phyloP scores from a whole-genome alignment of 1,284 basidiomycete species.

The Apiotrichum mycotoxinovorans region DNA sequence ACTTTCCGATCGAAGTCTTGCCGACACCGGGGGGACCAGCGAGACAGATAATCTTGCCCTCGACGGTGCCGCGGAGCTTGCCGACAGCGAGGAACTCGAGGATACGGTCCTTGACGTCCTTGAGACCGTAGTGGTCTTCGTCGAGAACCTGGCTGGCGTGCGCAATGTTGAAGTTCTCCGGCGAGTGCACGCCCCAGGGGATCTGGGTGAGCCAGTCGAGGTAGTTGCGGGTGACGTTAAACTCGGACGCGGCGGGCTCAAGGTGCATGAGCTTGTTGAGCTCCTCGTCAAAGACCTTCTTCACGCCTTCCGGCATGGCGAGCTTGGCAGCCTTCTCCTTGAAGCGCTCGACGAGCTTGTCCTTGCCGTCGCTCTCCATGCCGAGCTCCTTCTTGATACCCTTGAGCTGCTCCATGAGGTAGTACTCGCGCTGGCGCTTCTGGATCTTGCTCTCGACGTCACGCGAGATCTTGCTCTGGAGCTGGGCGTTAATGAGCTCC shows the following conservation, averaged over 20 bases:
- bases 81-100: conserved; percentile 97
- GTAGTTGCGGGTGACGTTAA: conserved; percentile 94
- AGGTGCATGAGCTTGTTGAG: conserved; percentile 85
- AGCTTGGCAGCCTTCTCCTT: conserved; percentile 79
- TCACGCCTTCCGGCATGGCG: conserved; percentile 88
- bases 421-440: conserved; percentile 95
- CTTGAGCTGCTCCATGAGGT: conserved; percentile 97
- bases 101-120: conserved; percentile 94
- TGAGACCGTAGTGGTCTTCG: conserved; percentile 94
- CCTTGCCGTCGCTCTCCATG: conserved; percentile 89
- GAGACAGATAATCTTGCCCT: conserved; percentile 97
- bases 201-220: conserved; percentile 95
- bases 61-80: conserved; percentile 91
- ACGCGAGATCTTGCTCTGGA: conserved; percentile 89
- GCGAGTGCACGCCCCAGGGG: conserved; percentile 93
- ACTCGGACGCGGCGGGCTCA: conserved; percentile 89
- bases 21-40: conserved; percentile 97
- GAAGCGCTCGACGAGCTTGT: conserved; percentile 95
- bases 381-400: conserved; percentile 99
- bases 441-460: conserved; percentile 97
- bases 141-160: conserved; percentile 84
- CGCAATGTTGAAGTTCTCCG: conserved; percentile 86
- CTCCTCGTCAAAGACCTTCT: conserved; percentile 97
- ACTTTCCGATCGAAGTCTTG: conserved; percentile 91
- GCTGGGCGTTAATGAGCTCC: conserved; percentile 94